Evolutionary conservation across 805 yeast species (phyloP), one percentile per base, ranked within the genome.

Genomic region (Metschnikowia borealis): DNA sequence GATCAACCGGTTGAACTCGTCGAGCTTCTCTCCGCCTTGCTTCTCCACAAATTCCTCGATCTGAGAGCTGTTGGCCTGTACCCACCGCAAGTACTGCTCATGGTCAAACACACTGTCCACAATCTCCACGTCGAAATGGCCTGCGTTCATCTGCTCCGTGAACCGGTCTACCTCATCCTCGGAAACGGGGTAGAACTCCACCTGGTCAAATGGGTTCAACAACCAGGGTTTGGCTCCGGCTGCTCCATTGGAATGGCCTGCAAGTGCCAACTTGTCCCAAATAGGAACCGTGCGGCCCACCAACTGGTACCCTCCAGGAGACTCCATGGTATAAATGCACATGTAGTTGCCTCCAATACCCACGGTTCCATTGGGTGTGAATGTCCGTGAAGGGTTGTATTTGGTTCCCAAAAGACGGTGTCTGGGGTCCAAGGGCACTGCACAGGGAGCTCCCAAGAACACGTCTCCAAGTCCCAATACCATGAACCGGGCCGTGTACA

Each of bases 291-390:
- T 92, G 65, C 98, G 82, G 50, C 98, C 99, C 54, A 90, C 92
- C 60, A 92, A 79, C 73, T 92, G 98, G 71, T 92, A 92, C 32
- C 99, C 99, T 71, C 99, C 99, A 44, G 99, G 99, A 23, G 97
- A 89, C 58, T 89, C 95, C 92, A 92, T 91, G 32, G 98, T 89
- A 70, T 92, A 92, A 60, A 92, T 91, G 74, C 98, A 92, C 98
- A 92, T 91, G 78, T 90, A 94, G 88, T 87, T 89, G 60, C 99
- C 98, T 55, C 99, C 99, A 65, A 94, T 85, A 63, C 99, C 99
- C 54, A 92, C 98, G 35, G 94, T 87, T 59, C 99, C 99, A 64
- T 89, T 89, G 37, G 97, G 96, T 2, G 99, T 92, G 74, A 79
- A 91, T 1, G 97, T 89, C 75, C 99, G 82, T 13, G 97, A 87